Conservation (phyloP, 345 rosid genomes). For the Lenwebbia sp. region DNA sequence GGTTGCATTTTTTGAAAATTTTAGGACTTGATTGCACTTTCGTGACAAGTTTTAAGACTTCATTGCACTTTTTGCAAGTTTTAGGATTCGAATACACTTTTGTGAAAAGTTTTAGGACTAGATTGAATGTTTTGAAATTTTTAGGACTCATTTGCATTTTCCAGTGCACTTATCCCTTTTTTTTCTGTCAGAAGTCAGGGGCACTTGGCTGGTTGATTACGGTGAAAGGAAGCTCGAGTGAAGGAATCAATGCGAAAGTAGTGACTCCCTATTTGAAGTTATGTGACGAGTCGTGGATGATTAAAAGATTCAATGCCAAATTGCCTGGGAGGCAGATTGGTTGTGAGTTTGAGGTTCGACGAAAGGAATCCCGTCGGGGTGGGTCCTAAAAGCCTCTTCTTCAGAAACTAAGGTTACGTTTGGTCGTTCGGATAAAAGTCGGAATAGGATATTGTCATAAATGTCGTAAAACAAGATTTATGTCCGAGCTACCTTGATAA, state of each 20-base stretch:
- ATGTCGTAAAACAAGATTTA: background rate
- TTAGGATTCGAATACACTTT: too few species aligned
- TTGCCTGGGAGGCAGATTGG: background rate
- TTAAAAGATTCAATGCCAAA: background rate
- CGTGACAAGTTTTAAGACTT: too few species aligned
- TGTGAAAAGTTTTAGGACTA: too few species aligned
- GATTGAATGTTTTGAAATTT: too few species aligned
- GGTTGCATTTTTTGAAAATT: too few species aligned
- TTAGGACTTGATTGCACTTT: too few species aligned
- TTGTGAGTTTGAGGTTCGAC: background rate
- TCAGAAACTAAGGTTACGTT: background rate
- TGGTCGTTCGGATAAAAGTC: too few species aligned
- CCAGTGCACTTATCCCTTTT: too few species aligned
- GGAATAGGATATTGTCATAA: too few species aligned
- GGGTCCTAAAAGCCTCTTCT: background rate
- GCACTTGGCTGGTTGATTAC: background rate
- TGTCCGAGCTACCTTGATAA: background rate
- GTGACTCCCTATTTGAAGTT: background rate
- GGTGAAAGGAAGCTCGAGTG: fast-evolving
- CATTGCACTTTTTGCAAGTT: too few species aligned
- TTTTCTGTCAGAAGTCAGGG: too few species aligned
- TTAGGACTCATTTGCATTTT: too few species aligned
- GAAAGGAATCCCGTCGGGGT: background rate
- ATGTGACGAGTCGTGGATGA: background rate
- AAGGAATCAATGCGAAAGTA: background rate